Base-by-base conservation (phyloP, 148 eudicot genomes). In the Suaeda aralocaspica region DNA sequence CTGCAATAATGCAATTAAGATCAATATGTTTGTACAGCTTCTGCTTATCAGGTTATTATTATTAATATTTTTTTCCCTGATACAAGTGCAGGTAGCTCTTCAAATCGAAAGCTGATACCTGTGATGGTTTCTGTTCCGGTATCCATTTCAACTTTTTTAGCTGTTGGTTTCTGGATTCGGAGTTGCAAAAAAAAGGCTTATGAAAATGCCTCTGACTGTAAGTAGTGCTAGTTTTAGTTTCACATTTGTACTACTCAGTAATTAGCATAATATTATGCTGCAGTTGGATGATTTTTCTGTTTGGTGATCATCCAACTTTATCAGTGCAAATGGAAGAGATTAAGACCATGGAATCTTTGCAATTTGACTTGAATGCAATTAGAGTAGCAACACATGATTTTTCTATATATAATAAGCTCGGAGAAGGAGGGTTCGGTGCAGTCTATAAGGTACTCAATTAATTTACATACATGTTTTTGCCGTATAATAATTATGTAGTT, bases 371-470 rank as follows among this genome's bases (percentile, higher is more conserved):
- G 52, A 68, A 16, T 24, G 57, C 31, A 59, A 78, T 78, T 30
- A 78, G 60, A 72, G 55, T 68, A 25, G 77, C 77, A 5, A 72
- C 76, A 16, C 45, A 44, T 52, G 61, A 62, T 45, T 78, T 78
- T 69, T 22, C 70, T 5, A 60, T 46, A 14, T 76, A 72, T 53
- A 61, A 55, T 46, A 78, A 78, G 73, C 81, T 78, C 6, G 81
- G 81, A 67, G 81, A 78, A 73, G 81, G 81, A 45, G 81, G 81
- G 45, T 78, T 78, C 5, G 81, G 81, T 55, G 64, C 57, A 52
- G 81, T 78, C 67, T 78, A 68, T 63, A 72, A 72, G 81, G 81
- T 78, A 67, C 13, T 24, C 5, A 52, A 11, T 36, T 36, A 8
- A 8, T 36, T 36, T 8, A 36, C 41, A 36, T n/a, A 36, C 41